Base-by-base conservation (phyloP, 345 rosid genomes). In the Gossypium mustelinum region DNA sequence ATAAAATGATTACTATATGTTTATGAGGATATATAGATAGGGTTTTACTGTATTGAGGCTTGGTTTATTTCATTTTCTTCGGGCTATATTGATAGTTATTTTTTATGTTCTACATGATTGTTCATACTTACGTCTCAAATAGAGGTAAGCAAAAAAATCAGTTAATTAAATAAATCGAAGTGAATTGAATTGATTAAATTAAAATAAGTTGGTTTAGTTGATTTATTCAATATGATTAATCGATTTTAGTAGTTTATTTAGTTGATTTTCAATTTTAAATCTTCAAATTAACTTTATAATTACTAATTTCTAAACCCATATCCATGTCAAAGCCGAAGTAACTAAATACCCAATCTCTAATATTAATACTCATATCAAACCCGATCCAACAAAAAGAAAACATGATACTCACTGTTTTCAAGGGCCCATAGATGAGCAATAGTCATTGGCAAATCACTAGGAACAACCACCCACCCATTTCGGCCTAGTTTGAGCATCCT, bases 381-480 rank as follows among this genome's bases (percentile, higher is more conserved):
- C 41, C 1, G 41, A 34, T 5, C 1, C 7, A 34, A 34, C 7
- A 34, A 34, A 5, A 65, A 20, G 0, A 20, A 72, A 75, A 68
- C 7, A 43, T 43, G 44, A 78, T 52, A 88, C 89, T 89, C 94
- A 44, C 78, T 81, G 82, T 73, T 83, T 81, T 86, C 87, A 67
- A 86, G 81, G 81, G 85, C 72, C 74, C 81, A 85, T 63, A 90
- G 94, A 68, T 72, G 83, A 69, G 86, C 86, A 45, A 85, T 89
- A 62, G 81, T 83, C 75, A 83, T 81, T 1, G 92, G 94, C 77
- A 89, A 85, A 80, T 88, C 90, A 59, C 75, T 75, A n/a, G 92
- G 92, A 80, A 85, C 86, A 81, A 86, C 79, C 87, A 88, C 82
- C 79, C 63, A 88, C 85, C 88, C 88, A 88, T 80, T 84, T 88